Evolutionary conservation across 1,284 basidiomycete species (phyloP), one percentile per base, ranked within the genome.

Genomic region (Phlebopus sp.): DNA sequence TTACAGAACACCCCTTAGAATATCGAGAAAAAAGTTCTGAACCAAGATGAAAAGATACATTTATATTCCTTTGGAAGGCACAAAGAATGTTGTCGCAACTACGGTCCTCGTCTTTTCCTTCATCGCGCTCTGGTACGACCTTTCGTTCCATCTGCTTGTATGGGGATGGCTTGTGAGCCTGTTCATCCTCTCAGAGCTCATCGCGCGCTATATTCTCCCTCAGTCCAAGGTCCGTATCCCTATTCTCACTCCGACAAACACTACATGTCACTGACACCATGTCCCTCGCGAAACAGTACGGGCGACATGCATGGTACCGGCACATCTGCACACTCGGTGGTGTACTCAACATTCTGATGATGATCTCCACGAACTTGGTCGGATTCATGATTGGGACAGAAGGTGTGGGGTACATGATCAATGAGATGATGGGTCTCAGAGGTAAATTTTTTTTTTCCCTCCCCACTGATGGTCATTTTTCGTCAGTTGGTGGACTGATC

Each of bases 111-210:
- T 97, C 25, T 99, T 99, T 73, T 90, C 95, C 0, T 99, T 99
- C 63, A 96, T 98, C n/a, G 97, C 97, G 0, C 72, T 99, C 13
- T 99, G 97, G 97, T 96, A 99, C 62, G 96, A 98, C 64, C 75
- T 99, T 0, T 89, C 88, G 0, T 86, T 97, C 67, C 80, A 79
- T 40, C 76, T 99, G 5, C 75, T 99, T 0, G 85, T 92, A 0
- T 99, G 97, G 97, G 96, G 96, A 1, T 99, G 96, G 96, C 83
- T 97, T 8, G 79, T 97, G 46, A 90, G 84, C 57, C 60, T 97
- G 36, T 97, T 99, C 66, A 85, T 99, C 49, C 56, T 95, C 1
- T 97, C 96, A 0, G 96, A 99, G 67, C 62, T 97, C 15, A 50
- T 81, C 2, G 87, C 83, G 1, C 69, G 75, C 17, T 78, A 73